Percentiles rank a stretch among this genome's conserved stretches.
These are phyloP conservation scores for Castanopsis chinensis DNA, from an alignment of 306 rosid species.

Conservation along the genomic window DNA sequence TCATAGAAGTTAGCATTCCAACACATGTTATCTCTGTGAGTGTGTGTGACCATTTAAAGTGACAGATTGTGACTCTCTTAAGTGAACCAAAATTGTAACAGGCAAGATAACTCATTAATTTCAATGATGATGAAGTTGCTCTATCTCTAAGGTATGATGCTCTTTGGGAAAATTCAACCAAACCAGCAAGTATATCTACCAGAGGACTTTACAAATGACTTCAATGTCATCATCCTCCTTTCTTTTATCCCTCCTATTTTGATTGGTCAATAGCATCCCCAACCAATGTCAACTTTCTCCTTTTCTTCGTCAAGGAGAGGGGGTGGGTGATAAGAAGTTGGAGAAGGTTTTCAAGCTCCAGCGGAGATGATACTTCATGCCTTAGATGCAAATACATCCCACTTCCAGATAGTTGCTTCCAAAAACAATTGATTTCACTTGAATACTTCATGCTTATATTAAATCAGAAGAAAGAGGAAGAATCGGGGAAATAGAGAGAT, in stretches of 20 bases:
- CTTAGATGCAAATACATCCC: not conserved
- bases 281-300: not conserved
- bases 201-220: not conserved
- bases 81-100: not conserved
- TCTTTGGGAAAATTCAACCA: not conserved
- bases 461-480: not conserved
- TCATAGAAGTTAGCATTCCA: not conserved
- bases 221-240: not conserved
- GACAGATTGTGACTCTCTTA: too few relatives aligned
- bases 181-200: constrained; percentile 1
- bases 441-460: not conserved
- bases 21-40: not conserved
- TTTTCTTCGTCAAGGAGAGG: not conserved
- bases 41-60: too few relatives aligned
- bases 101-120: not conserved
- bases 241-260: not conserved
- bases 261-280: not conserved
- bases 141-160: not conserved
- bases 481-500: not conserved
- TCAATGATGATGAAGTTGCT: not conserved
- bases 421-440: not conserved
- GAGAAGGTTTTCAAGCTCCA: not conserved
- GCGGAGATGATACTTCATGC: not conserved
- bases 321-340: not conserved
- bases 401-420: not conserved